phyloP scores from a whole-genome alignment of 306 rosid species.

The Crataegus laevigata region DNA sequence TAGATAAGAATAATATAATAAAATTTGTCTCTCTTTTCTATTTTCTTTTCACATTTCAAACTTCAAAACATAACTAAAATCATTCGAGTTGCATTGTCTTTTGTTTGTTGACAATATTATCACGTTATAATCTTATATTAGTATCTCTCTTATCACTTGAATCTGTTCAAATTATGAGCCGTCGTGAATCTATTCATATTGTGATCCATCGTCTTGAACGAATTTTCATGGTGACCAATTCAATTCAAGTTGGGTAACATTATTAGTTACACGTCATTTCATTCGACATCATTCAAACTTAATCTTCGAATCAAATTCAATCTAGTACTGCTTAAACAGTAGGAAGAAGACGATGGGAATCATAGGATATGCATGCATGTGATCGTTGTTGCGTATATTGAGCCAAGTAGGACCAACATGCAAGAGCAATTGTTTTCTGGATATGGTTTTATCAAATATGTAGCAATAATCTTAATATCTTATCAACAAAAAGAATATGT shows the following conservation, averaged over 20 bases:
- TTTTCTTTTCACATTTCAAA: too few species aligned
- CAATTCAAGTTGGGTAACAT: not conserved
- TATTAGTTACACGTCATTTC: not conserved
- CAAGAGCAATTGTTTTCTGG: not conserved
- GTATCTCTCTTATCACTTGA: not conserved
- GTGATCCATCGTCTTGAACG: not conserved
- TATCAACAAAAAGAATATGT: not conserved
- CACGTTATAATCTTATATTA: too few species aligned
- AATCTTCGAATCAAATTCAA: not conserved
- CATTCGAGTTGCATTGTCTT: not conserved
- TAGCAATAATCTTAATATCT: not conserved
- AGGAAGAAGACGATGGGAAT: not conserved
- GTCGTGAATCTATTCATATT: too few species aligned
- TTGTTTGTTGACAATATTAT: too few species aligned
- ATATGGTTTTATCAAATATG: slow-evolving; percentile 8
- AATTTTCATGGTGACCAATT: not conserved
- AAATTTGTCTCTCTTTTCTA: not conserved
- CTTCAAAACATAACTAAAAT: not conserved
- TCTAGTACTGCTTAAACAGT: not conserved
- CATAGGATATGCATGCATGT: not conserved
- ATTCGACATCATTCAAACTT: not conserved
- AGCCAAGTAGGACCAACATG: not conserved
- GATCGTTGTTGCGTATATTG: not conserved
- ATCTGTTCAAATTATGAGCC: not conserved
- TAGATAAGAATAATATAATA: not conserved